These are phyloP conservation scores for Mortierella sp. DNA, from an alignment of 371 early-diverging fungal species.

Conservation along the genomic window DNA sequence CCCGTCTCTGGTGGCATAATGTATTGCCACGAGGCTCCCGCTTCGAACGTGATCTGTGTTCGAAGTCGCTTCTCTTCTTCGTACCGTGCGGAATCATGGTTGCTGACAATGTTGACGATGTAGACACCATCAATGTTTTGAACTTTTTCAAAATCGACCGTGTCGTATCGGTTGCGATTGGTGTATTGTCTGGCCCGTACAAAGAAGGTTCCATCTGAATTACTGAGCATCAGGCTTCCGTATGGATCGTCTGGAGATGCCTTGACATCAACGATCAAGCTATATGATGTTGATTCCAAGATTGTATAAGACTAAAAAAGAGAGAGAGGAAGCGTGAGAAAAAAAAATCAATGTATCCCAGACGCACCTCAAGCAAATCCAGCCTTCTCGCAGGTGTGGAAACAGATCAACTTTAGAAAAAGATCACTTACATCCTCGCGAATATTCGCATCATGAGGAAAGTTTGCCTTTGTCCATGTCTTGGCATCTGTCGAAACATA, in stretches of 20 bases:
- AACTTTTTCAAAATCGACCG: slow-evolving; percentile 91
- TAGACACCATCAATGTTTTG: slow-evolving; percentile 86
- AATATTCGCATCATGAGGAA: slow-evolving; percentile 62
- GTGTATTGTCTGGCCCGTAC: slow-evolving; percentile 79
- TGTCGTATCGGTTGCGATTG: slow-evolving; percentile 77
- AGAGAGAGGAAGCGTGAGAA: background rate
- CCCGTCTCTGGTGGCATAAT: slow-evolving; percentile 64
- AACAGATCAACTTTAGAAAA: background rate
- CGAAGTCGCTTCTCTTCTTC: slow-evolving; percentile 66
- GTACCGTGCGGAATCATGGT: slow-evolving; percentile 63
- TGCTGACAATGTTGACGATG: slow-evolving; percentile 83
- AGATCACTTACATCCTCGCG: slow-evolving; percentile 31
- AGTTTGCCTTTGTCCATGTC: slow-evolving; percentile 70
- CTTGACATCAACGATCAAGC: slow-evolving; percentile 74
- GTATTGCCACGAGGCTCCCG: slow-evolving; percentile 82
- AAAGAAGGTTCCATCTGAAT: slow-evolving; percentile 92
- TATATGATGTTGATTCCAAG: slow-evolving; percentile 75
- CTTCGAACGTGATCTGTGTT: slow-evolving; percentile 90
- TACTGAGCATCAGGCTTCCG: slow-evolving; percentile 86
- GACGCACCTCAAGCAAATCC: background rate
- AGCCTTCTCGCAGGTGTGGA: background rate
- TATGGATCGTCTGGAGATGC: slow-evolving; percentile 49
- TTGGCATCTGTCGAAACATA: slow-evolving; percentile 69
- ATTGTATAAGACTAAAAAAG: slow-evolving; percentile 75
- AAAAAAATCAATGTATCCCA: background rate